Evolutionary conservation across 805 yeast genomes (phyloP), one percentile per base, ranked within the genome.

Genomic region (Ogataea angusta): DNA sequence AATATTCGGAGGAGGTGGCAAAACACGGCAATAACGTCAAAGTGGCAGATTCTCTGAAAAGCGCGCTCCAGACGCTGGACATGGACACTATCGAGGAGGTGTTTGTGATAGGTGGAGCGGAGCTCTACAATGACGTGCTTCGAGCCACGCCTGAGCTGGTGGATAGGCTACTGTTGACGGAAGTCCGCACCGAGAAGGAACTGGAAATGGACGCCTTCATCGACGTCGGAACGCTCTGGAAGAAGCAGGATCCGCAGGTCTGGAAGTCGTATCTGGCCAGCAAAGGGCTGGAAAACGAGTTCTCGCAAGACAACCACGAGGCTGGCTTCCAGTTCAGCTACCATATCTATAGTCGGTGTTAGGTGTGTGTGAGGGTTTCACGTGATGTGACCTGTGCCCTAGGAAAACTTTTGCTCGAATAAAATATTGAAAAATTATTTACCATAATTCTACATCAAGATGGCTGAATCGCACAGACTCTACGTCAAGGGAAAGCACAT

Each of bases 401-500:
- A 22, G 10, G 23, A 30, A 37, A 37, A 37, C 23, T 30, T 37
- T 37, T 37, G 40, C 40, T 30, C 30, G 25, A 32, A 33, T 24
- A 38, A 38, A 38, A 38, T 38, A 38, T 38, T 38, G 42, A 38
- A 38, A 38, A 38, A 38, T 38, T 38, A 38, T 38, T 38, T 30
- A 38, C 42, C 38, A 37, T 30, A 32, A 37, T 33, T 38, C 36
- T 38, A 31, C 34, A 38, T 32, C 36, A 78, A 71, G 75, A 87
- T 87, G 95, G 89, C 95, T 78, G 95, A 86, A 80, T 83, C 95
- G 70, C 95, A 87, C 78, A 87, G 96, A 88, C 84, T 93, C 79
- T 93, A 93, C 96, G 98, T 93, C 77, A 93, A 91, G 84, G 99
- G 98, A 78, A 93, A 91, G 84, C 99, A 93, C 85, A 72, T 93